Percentiles rank a stretch among this genome's conserved stretches.
phyloP scores from a whole-genome alignment of 768 basidiomycete species.

The Tylopilus vinaceipallidus region DNA sequence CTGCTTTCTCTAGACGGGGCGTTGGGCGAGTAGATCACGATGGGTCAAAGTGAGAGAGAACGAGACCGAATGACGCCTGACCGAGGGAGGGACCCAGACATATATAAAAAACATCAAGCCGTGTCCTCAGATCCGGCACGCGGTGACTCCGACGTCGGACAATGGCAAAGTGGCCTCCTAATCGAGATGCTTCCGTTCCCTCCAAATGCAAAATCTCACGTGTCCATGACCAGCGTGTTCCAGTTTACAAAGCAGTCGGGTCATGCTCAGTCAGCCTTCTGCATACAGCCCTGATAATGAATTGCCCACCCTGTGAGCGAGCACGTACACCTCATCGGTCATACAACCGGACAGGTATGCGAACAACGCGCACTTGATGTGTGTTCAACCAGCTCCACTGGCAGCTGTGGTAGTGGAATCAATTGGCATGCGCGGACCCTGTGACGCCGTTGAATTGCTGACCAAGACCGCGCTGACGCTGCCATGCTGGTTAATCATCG shows the following conservation, averaged over 20 bases:
- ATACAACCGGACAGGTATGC: too few species aligned
- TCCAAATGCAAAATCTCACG: background rate
- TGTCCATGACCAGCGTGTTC: background rate
- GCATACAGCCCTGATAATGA: too few species aligned
- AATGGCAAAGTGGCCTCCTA: background rate
- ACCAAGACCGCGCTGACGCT: too few species aligned
- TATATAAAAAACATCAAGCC: background rate
- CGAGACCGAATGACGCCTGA: background rate
- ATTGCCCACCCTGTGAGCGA: too few species aligned
- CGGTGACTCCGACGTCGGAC: background rate
- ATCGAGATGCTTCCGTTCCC: background rate
- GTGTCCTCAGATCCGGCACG: background rate
- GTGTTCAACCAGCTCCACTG: too few species aligned
- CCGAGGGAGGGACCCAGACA: background rate
- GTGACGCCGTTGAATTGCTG: too few species aligned
- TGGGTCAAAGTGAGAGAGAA: background rate
- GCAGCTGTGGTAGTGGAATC: too few species aligned
- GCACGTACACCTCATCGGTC: too few species aligned
- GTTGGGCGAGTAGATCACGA: background rate
- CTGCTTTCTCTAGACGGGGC: background rate
- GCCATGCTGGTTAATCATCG: too few species aligned
- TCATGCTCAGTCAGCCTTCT: background rate
- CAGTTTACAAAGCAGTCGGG: constrained; percentile 9
- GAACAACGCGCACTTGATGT: too few species aligned
- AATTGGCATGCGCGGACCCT: too few species aligned